Evolutionary conservation across 2,329 filamentous ascomycete genomes (phyloP).

Genomic region (Tolypocladium ophioglossoides): DNA sequence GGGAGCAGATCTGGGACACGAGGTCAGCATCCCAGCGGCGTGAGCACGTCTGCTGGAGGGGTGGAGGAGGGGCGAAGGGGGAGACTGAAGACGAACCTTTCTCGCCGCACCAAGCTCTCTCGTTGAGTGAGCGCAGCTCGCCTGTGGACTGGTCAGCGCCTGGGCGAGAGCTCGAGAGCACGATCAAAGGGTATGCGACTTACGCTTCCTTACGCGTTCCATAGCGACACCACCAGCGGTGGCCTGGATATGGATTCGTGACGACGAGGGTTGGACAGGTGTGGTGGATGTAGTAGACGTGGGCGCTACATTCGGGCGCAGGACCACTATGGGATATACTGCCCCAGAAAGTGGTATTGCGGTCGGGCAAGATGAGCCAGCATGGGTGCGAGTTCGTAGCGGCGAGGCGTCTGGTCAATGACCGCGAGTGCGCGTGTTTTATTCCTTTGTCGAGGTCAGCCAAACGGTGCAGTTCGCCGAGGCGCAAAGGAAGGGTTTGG

Average conservation of each 20-base stretch:
- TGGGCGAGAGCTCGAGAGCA: neutral
- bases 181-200: constrained; percentile 13
- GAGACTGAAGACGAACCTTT: constrained; percentile 46
- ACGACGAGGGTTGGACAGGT: neutral
- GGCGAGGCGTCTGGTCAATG: neutral
- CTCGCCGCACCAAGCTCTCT: constrained; percentile 80
- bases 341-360: constrained; percentile 23
- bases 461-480: neutral
- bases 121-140: constrained; percentile 83
- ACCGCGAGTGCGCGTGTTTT: neutral
- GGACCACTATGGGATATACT: constrained; percentile 31
- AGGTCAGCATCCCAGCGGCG: constrained; percentile 8
- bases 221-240: constrained; percentile 30
- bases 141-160: constrained; percentile 38
- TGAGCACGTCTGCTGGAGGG: neutral
- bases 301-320: constrained; percentile 37
- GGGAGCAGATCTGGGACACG: constrained; percentile 52
- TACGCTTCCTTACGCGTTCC: constrained; percentile 57
- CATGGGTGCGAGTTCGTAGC: constrained; percentile 23
- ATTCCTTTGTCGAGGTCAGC: neutral
- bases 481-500: neutral
- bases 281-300: neutral
- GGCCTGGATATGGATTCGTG: neutral
- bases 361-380: constrained; percentile 24
- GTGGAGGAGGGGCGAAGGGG: neutral